Base-by-base conservation (phyloP, 2,329 filamentous ascomycete genomes). In the Apiospora arundinis region DNA sequence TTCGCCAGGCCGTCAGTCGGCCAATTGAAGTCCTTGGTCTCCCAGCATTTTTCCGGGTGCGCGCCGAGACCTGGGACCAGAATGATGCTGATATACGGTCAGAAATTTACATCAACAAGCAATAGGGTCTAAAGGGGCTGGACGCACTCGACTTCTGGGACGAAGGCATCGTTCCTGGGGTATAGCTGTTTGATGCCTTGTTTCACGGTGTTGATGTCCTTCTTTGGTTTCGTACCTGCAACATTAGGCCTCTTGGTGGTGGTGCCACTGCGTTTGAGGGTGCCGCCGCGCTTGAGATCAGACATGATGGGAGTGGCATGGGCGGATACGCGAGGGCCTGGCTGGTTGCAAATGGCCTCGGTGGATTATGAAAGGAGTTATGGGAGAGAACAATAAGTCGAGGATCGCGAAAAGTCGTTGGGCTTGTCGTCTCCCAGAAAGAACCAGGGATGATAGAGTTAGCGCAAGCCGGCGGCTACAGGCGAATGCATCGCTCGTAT, bases 1-100 rank as follows among this genome's bases (percentile, higher is more conserved):
- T 79, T 78, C 9, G 77, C 75, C 2, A 85, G 72, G 0, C 81
- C 82, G 49, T 83, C 80, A 14, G 76, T 82, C 0, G 80, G 80
- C 83, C 83, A 85, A 73, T 84, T 84, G 68, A 84, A 85, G 16
- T 77, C 16, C 21, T 60, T 42, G 2, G 82, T 83, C 69, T 78
- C 81, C 79, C 82, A 84, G 68, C 83, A 84, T 1, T 81, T 75
- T 32, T 81, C 76, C 1, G 83, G 83, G 68, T 83, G 74, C 9
- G 83, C 82, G 1, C 81, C 83, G 16, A 85, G 72, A 1, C 83
- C 83, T 1, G 83, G 81, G 0, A 85, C 82, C 16, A 84, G 81
- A 1, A 84, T 80, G 44, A 84, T 83, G 60, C 66, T 68, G 25
- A 4, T 37, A 12, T 23, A 45, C 7, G 16, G 25, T 48, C 25